Conservation (phyloP, 306 rosid species). For the Cercis canadensis region DNA sequence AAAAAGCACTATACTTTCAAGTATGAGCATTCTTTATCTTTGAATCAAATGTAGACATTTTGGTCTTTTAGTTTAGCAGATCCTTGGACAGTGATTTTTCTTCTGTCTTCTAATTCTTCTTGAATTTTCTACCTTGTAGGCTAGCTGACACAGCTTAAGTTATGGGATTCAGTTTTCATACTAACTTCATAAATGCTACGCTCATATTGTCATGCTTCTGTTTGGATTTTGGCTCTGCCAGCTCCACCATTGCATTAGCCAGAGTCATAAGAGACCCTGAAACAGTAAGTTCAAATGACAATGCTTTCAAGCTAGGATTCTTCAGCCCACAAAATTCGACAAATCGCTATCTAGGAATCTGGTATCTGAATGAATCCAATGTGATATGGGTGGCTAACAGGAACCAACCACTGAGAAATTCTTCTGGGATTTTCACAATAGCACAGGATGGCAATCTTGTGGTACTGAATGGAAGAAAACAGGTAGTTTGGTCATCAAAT, state of each 20-base stretch:
- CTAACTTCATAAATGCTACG: not conserved
- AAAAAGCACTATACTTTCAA: no score
- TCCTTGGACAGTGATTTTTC: no score
- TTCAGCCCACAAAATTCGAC: slow-evolving; percentile 48
- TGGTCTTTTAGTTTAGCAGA: no score
- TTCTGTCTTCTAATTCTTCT: no score
- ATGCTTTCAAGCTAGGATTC: slow-evolving; percentile 54
- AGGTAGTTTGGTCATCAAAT: slow-evolving; percentile 51
- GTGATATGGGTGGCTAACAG: slow-evolving; percentile 61
- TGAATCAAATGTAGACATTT: not conserved
- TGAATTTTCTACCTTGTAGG: no score
- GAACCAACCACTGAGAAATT: slow-evolving; percentile 45
- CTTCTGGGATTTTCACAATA: slow-evolving; percentile 42
- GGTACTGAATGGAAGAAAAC: slow-evolving; percentile 39
- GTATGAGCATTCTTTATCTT: no score
- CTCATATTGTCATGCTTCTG: slow-evolving; percentile 3
- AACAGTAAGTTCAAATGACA: slow-evolving; percentile 33
- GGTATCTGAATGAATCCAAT: slow-evolving; percentile 38
- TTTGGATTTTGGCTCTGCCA: slow-evolving; percentile 14
- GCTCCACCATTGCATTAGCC: slow-evolving; percentile 29
- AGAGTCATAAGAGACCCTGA: slow-evolving; percentile 32
- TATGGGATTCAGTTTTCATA: slow-evolving; percentile 37
- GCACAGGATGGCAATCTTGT: slow-evolving; percentile 44
- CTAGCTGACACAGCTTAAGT: not conserved
- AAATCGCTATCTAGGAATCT: slow-evolving; percentile 48